Evolutionary conservation across 257 asterid genomes (phyloP).

Genomic region (Solanum sejunctum): DNA sequence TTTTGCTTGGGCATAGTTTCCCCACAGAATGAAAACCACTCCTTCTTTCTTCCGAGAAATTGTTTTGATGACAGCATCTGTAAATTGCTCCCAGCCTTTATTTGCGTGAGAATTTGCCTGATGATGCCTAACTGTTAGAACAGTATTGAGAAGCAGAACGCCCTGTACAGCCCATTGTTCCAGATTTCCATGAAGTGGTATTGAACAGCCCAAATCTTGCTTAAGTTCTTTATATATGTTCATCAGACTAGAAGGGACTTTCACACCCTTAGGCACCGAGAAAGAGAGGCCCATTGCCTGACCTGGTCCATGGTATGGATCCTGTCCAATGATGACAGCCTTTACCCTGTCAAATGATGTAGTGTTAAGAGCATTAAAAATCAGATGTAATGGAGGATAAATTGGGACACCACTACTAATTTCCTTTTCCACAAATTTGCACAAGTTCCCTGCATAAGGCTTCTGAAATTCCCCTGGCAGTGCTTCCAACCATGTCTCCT

Average conservation of each 20-base stretch:
- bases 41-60: conserved; percentile 71
- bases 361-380: conserved; percentile 78
- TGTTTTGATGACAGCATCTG: conserved; percentile 82
- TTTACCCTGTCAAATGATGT: conserved; percentile 68
- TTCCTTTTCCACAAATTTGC: conserved; percentile 56
- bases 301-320: conserved; percentile 97
- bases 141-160: conserved; percentile 90
- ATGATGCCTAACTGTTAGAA: conserved; percentile 79
- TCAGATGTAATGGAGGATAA: conserved; percentile 80
- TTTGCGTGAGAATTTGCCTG: conserved; percentile 94
- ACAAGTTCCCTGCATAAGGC: conserved; percentile 53
- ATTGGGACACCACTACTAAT: conserved; percentile 40
- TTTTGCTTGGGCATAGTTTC: conserved; percentile 94
- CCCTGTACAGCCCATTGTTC: conserved; percentile 98
- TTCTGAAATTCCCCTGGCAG: conserved; percentile 63
- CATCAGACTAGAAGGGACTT: conserved; percentile 78
- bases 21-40: conserved; percentile 96
- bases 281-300: conserved; percentile 99
- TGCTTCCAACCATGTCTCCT: conserved; percentile 64
- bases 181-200: conserved; percentile 75
- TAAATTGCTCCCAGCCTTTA: conserved; percentile 96
- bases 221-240: conserved; percentile 90
- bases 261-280: conserved; percentile 77
- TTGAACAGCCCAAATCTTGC: conserved; percentile 71
- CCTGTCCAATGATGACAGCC: conserved; percentile 96